phyloP scores from a whole-genome alignment of 805 yeast genomes.

The Ogataea paraovalis region DNA sequence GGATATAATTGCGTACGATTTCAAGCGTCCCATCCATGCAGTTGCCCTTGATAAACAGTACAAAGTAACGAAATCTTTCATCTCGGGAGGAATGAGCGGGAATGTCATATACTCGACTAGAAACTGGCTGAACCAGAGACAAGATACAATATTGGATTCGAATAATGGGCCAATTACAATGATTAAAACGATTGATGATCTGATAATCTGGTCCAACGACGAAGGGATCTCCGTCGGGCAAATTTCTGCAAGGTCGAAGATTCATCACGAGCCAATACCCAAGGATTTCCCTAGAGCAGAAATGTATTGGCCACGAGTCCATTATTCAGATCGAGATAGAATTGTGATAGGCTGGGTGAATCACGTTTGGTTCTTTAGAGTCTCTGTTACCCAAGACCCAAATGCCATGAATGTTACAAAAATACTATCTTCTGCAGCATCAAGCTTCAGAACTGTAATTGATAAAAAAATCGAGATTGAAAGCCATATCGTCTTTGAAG shows the following conservation, averaged over 20 bases:
- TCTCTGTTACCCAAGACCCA: slow-evolving; percentile 5
- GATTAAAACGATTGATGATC: slow-evolving; percentile 56
- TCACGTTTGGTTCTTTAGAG: slow-evolving; percentile 59
- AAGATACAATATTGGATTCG: slow-evolving; percentile 59
- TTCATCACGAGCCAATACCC: slow-evolving; percentile 57
- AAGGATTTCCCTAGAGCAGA: slow-evolving; percentile 61
- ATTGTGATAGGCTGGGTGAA: slow-evolving; percentile 81
- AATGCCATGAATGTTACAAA: slow-evolving; percentile 22
- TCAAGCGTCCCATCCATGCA: slow-evolving; percentile 83
- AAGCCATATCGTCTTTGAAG: slow-evolving; percentile 43
- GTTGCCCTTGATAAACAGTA: slow-evolving; percentile 78
- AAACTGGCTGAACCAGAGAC: slow-evolving; percentile 84
- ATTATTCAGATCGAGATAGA: slow-evolving; percentile 59
- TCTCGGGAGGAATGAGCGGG: slow-evolving; percentile 90
- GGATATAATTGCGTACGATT: slow-evolving; percentile 72
- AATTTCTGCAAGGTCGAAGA: slow-evolving; percentile 42
- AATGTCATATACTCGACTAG: slow-evolving; percentile 67
- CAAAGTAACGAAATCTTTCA: slow-evolving; percentile 54
- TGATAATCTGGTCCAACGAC: slow-evolving; percentile 82
- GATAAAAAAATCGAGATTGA: slow-evolving; percentile 45
- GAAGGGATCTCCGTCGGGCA: slow-evolving; percentile 71
- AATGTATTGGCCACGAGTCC: slow-evolving; percentile 76
- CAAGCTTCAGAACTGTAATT: slow-evolving; percentile 42
- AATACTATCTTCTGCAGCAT: slow-evolving; percentile 52
- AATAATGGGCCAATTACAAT: slow-evolving; percentile 69